These are phyloP conservation scores for Calendula officinalis DNA, from an alignment of 129 eudicot genomes.

Conservation along the genomic window DNA sequence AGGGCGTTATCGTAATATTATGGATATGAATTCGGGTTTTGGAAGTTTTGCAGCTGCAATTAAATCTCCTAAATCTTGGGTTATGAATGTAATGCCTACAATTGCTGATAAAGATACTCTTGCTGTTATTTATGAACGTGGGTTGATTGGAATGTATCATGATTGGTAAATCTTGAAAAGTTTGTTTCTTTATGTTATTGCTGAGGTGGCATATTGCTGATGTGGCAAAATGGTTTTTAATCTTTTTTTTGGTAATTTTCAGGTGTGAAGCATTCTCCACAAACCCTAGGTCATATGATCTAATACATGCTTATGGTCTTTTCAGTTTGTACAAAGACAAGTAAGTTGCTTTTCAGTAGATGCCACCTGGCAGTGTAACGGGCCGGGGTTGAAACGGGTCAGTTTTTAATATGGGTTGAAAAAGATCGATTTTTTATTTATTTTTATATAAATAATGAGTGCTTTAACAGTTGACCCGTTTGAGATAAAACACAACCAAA, in stretches of 20 bases:
- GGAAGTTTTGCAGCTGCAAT: constrained; percentile 69
- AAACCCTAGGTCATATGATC: constrained; percentile 53
- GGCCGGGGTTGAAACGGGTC: too few relatives aligned
- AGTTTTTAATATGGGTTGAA: too few relatives aligned
- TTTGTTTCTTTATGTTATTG: not conserved
- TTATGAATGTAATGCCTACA: constrained; percentile 68
- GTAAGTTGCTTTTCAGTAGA: constrained; percentile 22
- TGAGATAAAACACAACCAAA: too few relatives aligned
- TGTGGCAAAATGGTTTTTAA: not conserved
- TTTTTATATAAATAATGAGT: too few relatives aligned
- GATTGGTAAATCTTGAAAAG: constrained; percentile 42
- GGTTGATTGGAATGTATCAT: constrained; percentile 66
- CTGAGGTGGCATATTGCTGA: too few relatives aligned
- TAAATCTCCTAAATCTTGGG: constrained; percentile 51
- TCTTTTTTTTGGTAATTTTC: constrained; percentile 2
- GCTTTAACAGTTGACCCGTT: too few relatives aligned
- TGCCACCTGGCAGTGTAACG: too few relatives aligned
- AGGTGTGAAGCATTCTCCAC: constrained; percentile 73
- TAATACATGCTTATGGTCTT: constrained; percentile 48
- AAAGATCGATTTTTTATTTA: too few relatives aligned
- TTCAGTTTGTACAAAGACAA: constrained; percentile 49
- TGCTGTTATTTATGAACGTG: constrained; percentile 52
- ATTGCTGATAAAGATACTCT: constrained; percentile 55
- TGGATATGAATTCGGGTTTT: constrained; percentile 70
- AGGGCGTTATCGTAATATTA: constrained; percentile 54